Conservation (phyloP, 2,329 filamentous ascomycete species). For the Cadophora sp. region DNA sequence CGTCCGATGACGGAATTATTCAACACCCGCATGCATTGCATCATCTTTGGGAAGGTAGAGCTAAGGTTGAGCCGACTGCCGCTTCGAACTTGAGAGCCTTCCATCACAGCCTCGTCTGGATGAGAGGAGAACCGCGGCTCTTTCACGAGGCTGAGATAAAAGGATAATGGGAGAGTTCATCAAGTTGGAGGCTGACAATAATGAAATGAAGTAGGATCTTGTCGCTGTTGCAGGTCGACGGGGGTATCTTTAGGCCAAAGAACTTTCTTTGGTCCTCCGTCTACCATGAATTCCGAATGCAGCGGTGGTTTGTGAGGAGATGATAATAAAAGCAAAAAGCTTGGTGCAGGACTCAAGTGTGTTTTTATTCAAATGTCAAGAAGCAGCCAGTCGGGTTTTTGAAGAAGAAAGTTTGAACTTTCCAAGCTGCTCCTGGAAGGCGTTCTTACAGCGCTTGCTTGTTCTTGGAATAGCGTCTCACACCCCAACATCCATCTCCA, state of each 20-base stretch:
- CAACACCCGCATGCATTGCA: not conserved
- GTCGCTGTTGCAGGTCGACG: too few species aligned
- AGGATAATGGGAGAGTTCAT: not conserved
- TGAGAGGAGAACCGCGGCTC: not conserved
- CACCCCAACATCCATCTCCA: not conserved
- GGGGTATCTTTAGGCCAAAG: not conserved
- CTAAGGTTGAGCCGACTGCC: not conserved
- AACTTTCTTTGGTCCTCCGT: not conserved
- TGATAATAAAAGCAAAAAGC: too few species aligned
- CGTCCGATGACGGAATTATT: conserved; percentile 10
- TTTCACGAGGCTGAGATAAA: not conserved
- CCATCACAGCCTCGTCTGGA: not conserved
- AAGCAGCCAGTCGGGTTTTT: not conserved
- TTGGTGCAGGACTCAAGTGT: too few species aligned
- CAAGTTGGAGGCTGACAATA: not conserved
- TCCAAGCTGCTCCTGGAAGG: not conserved
- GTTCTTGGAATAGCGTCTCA: conserved; percentile 7
- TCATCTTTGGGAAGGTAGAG: not conserved
- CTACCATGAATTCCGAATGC: too few species aligned
- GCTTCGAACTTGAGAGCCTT: not conserved
- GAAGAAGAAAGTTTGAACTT: not conserved
- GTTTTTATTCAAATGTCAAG: not conserved
- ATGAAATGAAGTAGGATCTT: not conserved
- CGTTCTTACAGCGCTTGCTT: conserved; percentile 1
- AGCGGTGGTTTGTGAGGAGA: too few species aligned